phyloP scores from a whole-genome alignment of 2,329 filamentous ascomycete genomes.

The Diaporthe sp. region DNA sequence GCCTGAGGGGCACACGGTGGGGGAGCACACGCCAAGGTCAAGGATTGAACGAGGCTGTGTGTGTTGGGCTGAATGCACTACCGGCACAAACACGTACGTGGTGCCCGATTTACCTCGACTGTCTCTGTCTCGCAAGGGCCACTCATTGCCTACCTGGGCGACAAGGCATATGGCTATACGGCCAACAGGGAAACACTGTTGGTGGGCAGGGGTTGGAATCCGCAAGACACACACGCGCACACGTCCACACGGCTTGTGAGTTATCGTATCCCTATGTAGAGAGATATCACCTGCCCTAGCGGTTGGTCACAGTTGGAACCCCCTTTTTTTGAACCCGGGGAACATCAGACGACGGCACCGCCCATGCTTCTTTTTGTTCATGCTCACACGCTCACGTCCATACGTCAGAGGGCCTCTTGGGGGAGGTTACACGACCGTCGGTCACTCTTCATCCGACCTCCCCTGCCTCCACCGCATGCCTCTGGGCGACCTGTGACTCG shows the following conservation, averaged over 20 bases:
- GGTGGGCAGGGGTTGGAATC: constrained; percentile 17
- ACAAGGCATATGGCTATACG: not conserved
- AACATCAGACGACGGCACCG: constrained; percentile 15
- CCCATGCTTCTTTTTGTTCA: constrained; percentile 7
- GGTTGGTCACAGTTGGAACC: constrained; percentile 5
- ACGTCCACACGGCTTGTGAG: not conserved
- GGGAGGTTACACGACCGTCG: constrained; percentile 4
- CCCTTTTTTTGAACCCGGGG: constrained; percentile 22
- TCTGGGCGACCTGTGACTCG: constrained; percentile 20
- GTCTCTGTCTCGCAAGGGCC: not conserved
- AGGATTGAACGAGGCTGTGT: constrained; percentile 35
- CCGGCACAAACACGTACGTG: not conserved
- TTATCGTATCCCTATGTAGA: not conserved
- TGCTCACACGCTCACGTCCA: not conserved
- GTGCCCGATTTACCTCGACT: not conserved
- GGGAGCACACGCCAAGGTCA: constrained; percentile 18
- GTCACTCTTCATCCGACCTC: constrained; percentile 22
- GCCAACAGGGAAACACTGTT: not conserved
- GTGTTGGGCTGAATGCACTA: constrained; percentile 28
- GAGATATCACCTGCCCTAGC: constrained; percentile 9
- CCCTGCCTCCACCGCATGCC: constrained; percentile 1
- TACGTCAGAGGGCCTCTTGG: not conserved
- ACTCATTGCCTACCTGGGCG: not conserved
- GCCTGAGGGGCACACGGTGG: constrained; percentile 25
- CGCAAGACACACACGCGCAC: not conserved